phyloP scores from a whole-genome alignment of 805 yeast species.

The Starmerella apis region DNA sequence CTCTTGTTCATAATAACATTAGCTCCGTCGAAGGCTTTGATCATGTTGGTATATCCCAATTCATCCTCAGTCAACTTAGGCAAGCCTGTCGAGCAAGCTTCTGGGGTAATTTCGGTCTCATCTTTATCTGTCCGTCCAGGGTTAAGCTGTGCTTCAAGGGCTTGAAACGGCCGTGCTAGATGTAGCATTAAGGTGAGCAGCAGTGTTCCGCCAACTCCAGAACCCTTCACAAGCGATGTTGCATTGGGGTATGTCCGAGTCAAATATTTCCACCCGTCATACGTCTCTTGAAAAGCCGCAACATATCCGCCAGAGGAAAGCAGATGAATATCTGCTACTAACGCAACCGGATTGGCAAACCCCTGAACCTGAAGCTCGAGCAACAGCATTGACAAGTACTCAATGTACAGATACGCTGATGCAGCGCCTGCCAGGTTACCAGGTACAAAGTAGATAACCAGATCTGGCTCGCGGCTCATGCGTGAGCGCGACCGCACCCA shows the following conservation, averaged over 20 bases:
- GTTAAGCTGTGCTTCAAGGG: neutral
- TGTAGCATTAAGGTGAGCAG: conserved; percentile 34
- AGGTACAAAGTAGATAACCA: conserved; percentile 39
- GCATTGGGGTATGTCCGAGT: conserved; percentile 26
- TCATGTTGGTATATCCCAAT: neutral
- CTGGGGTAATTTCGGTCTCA: conserved; percentile 9
- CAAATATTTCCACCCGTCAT: conserved; percentile 32
- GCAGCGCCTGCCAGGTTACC: conserved; percentile 32
- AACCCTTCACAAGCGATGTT: conserved; percentile 36
- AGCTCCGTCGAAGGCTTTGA: too few relatives aligned
- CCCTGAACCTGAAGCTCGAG: conserved; percentile 41
- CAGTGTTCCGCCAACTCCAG: conserved; percentile 42
- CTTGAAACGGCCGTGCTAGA: conserved; percentile 31
- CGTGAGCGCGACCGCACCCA: conserved; percentile 33
- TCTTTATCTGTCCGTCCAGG: too few relatives aligned
- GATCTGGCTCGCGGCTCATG: conserved; percentile 30
- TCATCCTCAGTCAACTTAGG: neutral
- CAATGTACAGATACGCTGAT: conserved; percentile 38
- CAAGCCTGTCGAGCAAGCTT: neutral
- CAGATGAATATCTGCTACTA: conserved; percentile 30
- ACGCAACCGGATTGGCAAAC: conserved; percentile 40
- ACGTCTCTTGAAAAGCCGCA: conserved; percentile 16
- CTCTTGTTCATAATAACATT: too few relatives aligned
- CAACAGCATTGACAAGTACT: conserved; percentile 37
- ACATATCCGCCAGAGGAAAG: conserved; percentile 27